Conservation (phyloP, 805 yeast species). For the Kluyveromyces wickerhamii region DNA sequence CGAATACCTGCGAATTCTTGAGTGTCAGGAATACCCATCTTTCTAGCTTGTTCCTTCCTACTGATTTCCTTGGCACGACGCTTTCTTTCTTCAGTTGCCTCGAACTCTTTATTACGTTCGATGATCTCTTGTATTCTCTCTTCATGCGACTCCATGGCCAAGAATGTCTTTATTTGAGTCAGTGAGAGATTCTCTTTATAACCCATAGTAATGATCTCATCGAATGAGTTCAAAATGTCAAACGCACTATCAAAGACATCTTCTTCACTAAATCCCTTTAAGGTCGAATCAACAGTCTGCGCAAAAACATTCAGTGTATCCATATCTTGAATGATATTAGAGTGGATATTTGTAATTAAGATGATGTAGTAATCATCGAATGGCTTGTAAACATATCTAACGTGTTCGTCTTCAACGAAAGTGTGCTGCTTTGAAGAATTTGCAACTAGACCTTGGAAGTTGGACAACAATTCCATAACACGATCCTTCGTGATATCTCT, state of each 20-base stretch:
- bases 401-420: conserved; percentile 84
- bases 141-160: conserved; percentile 97
- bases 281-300: conserved; percentile 67
- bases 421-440: conserved; percentile 74
- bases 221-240: conserved; percentile 85
- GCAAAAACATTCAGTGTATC: conserved; percentile 83
- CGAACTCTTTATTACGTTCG: conserved; percentile 92
- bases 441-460: conserved; percentile 72
- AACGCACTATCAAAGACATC: conserved; percentile 81
- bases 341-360: conserved; percentile 79
- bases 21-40: conserved; percentile 24
- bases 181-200: conserved; percentile 79
- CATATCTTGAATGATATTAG: conserved; percentile 90
- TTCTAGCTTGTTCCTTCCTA: conserved; percentile 49
- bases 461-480: conserved; percentile 76
- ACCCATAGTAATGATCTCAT: conserved; percentile 85
- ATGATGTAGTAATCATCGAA: conserved; percentile 89
- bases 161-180: conserved; percentile 76
- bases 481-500: conserved; percentile 76
- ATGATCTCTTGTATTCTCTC: conserved; percentile 97
- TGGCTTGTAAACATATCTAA: conserved; percentile 92
- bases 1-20: conserved; percentile 16
- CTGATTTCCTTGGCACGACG: conserved; percentile 89
- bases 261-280: conserved; percentile 67
- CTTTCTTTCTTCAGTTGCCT: conserved; percentile 95